phyloP scores from a whole-genome alignment of 2,329 filamentous ascomycete genomes.

The Cryphonectria parasitica region DNA sequence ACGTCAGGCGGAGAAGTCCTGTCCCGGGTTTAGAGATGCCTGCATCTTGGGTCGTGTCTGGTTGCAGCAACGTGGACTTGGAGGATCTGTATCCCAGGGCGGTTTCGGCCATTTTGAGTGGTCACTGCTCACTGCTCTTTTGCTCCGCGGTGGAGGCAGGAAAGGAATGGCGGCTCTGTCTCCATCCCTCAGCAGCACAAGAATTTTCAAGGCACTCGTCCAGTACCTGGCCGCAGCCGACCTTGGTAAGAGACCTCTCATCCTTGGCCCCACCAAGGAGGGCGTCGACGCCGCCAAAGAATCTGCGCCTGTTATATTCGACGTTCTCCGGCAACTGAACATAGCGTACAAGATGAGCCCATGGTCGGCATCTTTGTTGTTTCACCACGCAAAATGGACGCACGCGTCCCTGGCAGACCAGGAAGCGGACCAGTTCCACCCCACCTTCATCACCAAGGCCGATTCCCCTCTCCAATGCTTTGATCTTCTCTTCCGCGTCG shows the following conservation, averaged over 20 bases:
- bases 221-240: slow-evolving; percentile 81
- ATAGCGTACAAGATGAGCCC: slow-evolving; percentile 87
- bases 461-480: slow-evolving; percentile 59
- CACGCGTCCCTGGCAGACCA: slow-evolving; percentile 75
- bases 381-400: slow-evolving; percentile 74
- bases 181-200: slow-evolving; percentile 82
- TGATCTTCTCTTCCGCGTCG: slow-evolving; percentile 51
- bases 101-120: slow-evolving; percentile 96
- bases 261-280: slow-evolving; percentile 51
- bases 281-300: slow-evolving; percentile 48
- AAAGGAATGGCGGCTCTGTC: slow-evolving; percentile 75
- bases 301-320: slow-evolving; percentile 73
- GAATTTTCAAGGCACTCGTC: slow-evolving; percentile 92
- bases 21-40: slow-evolving; percentile 76
- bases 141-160: slow-evolving; percentile 77
- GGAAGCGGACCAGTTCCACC: slow-evolving; percentile 77
- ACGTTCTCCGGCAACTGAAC: slow-evolving; percentile 75
- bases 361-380: slow-evolving; percentile 78
- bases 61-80: slow-evolving; percentile 86
- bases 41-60: slow-evolving; percentile 86
- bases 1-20: slow-evolving; percentile 69
- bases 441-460: slow-evolving; percentile 74
- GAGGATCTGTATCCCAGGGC: slow-evolving; percentile 68
- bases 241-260: slow-evolving; percentile 67
- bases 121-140: slow-evolving; percentile 76